A percentile compares a stretch with the other conserved stretches of the same genome.
Conservation (phyloP, 2,329 filamentous ascomycete species). For the Decorospora gaudefroyi region DNA sequence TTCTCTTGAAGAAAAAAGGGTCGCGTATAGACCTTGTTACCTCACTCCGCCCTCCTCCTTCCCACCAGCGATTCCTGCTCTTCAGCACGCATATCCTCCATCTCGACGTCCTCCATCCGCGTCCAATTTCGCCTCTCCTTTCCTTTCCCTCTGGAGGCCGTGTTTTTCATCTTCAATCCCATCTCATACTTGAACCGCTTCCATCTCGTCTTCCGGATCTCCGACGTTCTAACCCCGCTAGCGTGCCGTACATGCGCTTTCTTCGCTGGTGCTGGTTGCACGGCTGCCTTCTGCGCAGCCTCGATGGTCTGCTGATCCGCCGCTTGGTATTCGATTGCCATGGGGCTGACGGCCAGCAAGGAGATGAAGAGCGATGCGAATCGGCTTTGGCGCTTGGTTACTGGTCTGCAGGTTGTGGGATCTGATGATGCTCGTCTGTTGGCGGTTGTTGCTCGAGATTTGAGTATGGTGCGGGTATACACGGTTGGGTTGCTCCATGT, state of each 20-base stretch:
- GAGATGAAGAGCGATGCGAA: slow-evolving; percentile 26
- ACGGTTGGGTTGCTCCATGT: slow-evolving; percentile 1
- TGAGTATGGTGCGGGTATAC: background rate
- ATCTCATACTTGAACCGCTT: slow-evolving; percentile 22
- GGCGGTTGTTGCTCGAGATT: background rate
- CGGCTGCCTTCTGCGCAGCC: slow-evolving; percentile 16
- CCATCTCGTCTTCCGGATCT: slow-evolving; percentile 19
- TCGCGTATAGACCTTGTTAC: no score
- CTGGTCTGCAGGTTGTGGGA: slow-evolving; percentile 5
- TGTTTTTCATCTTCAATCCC: slow-evolving; percentile 15
- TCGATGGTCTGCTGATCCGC: slow-evolving; percentile 24
- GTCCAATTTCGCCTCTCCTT: slow-evolving; percentile 7
- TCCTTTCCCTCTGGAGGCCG: slow-evolving; percentile 3
- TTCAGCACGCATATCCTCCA: slow-evolving; percentile 76
- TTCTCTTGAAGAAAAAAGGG: no score
- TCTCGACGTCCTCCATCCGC: slow-evolving; percentile 8
- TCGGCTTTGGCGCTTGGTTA: slow-evolving; percentile 19
- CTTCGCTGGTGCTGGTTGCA: slow-evolving; percentile 8
- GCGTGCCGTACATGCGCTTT: background rate
- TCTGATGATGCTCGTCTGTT: background rate
- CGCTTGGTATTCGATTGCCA: slow-evolving; percentile 19
- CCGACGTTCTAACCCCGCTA: slow-evolving; percentile 7
- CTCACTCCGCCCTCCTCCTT: background rate
- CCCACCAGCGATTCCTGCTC: slow-evolving; percentile 73
- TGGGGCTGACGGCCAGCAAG: slow-evolving; percentile 20